These are phyloP conservation scores for Neurospora sp. DNA, from an alignment of 495 filamentous ascomycete genomes.

Conservation along the genomic window DNA sequence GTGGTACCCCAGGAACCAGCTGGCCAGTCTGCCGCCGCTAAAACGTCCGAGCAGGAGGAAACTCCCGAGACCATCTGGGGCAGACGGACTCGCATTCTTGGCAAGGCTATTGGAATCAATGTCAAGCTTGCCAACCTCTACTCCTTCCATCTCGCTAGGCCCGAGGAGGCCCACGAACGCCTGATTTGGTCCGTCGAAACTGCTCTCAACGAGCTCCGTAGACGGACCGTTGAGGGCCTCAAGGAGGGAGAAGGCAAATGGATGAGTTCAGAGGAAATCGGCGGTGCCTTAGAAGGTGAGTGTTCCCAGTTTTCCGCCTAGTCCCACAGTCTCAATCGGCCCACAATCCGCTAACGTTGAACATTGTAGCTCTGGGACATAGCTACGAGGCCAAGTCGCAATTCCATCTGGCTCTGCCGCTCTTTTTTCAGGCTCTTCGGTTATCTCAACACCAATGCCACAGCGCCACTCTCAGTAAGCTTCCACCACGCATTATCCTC, in stretches of 20 bases:
- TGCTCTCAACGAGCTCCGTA: constrained; percentile 57
- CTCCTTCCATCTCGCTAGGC: constrained; percentile 41
- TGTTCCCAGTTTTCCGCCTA: background rate
- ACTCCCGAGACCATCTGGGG: constrained; percentile 40
- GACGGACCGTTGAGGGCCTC: constrained; percentile 52
- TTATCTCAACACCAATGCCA: constrained; percentile 57
- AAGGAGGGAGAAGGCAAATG: constrained; percentile 59
- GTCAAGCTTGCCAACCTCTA: constrained; percentile 81
- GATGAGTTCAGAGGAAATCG: constrained; percentile 63
- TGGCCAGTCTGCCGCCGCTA: constrained; percentile 4
- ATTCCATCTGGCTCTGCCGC: constrained; percentile 71
- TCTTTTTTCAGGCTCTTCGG: constrained; percentile 74
- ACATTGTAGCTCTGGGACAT: constrained; percentile 50
- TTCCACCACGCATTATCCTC: background rate
- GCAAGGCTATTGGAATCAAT: constrained; percentile 59
- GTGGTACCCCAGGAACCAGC: constrained; percentile 11
- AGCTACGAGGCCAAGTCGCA: constrained; percentile 59
- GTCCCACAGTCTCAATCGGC: background rate
- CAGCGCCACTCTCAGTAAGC: constrained; percentile 60
- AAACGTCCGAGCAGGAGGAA: constrained; percentile 14
- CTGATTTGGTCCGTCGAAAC: constrained; percentile 80
- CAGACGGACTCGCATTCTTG: constrained; percentile 59
- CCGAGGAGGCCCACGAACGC: constrained; percentile 57
- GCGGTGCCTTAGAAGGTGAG: constrained; percentile 58
- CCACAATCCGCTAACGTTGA: constrained; percentile 10